These are phyloP conservation scores for Globomyces pollinis-pini DNA, from an alignment of 192 early-diverging fungal species.

Conservation along the genomic window DNA sequence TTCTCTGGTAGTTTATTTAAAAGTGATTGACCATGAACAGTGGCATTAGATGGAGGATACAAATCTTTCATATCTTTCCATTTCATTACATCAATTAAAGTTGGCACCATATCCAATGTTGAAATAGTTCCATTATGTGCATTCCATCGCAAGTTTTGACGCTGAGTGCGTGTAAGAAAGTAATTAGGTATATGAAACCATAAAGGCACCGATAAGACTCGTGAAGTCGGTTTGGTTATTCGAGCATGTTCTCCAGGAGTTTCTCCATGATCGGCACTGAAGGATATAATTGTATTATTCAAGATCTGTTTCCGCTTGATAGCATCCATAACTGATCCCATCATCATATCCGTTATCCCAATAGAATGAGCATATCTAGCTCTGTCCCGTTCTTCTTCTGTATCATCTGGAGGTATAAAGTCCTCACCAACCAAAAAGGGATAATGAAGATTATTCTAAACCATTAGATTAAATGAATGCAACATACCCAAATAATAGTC, in stretches of 20 bases:
- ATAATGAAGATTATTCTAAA: slow-evolving; percentile 1
- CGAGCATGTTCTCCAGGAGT: background rate
- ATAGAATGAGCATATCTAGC: background rate
- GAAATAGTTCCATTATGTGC: background rate
- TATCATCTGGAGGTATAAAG: background rate
- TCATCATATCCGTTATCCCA: background rate
- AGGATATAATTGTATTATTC: background rate
- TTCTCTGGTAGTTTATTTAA: background rate
- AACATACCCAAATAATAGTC: background rate
- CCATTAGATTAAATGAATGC: no score
- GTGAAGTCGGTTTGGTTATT: background rate
- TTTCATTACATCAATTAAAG: background rate
- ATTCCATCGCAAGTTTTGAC: background rate
- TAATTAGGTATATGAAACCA: slow-evolving; percentile 1
- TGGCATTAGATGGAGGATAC: background rate
- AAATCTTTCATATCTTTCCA: background rate
- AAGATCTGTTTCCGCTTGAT: background rate
- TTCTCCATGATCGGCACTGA: background rate
- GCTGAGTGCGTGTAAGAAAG: background rate
- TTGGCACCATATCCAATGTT: background rate
- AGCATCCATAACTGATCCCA: background rate
- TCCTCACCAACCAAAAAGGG: background rate
- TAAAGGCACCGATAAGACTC: background rate
- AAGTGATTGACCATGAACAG: background rate
- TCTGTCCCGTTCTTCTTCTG: background rate